These are phyloP conservation scores for Ceriops zippeliana DNA, from an alignment of 345 rosid species.

Conservation along the genomic window DNA sequence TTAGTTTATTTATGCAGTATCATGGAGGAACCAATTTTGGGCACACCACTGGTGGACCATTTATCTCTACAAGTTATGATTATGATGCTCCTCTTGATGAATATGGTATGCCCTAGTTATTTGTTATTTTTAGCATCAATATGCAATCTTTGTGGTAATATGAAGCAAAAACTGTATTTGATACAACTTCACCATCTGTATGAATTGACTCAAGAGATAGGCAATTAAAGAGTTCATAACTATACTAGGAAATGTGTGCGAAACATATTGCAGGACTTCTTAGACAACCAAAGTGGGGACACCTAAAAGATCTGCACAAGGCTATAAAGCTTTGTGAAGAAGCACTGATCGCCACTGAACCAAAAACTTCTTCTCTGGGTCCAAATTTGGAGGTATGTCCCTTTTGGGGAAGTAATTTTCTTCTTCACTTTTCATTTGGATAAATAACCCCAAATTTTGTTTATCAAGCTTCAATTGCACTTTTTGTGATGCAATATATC, in stretches of 20 bases:
- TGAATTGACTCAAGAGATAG: too few species aligned
- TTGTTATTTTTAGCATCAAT: neutral
- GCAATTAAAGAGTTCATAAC: too few species aligned
- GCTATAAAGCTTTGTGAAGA: slow-evolving; percentile 86
- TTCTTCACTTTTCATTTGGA: neutral
- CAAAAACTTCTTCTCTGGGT: slow-evolving; percentile 62
- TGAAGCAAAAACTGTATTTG: neutral
- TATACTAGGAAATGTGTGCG: neutral
- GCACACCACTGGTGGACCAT: slow-evolving; percentile 79
- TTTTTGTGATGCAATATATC: neutral
- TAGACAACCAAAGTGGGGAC: slow-evolving; percentile 98
- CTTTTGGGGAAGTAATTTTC: neutral
- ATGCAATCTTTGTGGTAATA: neutral
- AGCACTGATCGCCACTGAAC: slow-evolving; percentile 73
- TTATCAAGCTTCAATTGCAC: neutral
- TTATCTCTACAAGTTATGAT: slow-evolving; percentile 87
- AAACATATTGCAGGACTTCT: slow-evolving; percentile 53
- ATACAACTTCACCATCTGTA: neutral
- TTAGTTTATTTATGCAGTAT: slow-evolving; percentile 46
- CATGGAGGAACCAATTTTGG: slow-evolving; percentile 97
- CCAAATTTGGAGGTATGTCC: slow-evolving; percentile 63
- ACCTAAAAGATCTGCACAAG: slow-evolving; percentile 79
- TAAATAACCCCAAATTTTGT: too few species aligned
- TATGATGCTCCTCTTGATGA: slow-evolving; percentile 98
- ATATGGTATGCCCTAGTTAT: slow-evolving; percentile 52